Percentiles rank a stretch among this genome's conserved stretches.
These are phyloP conservation scores for Stenogyne calaminthoides DNA, from an alignment of 305 asterid genomes.

Conservation along the genomic window DNA sequence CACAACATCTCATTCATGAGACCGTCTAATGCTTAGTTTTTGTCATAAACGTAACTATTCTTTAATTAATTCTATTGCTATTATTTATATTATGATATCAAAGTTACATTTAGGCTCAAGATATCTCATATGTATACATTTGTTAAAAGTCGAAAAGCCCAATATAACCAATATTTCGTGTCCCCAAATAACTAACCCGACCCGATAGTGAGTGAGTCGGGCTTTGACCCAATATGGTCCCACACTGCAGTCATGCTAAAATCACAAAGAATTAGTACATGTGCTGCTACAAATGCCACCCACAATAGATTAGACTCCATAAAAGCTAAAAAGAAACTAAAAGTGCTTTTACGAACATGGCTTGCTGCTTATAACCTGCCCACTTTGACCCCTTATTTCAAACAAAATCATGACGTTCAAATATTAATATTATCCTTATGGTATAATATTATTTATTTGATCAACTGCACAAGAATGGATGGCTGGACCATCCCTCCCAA, in stretches of 20 bases:
- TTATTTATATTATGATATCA: too few relatives aligned
- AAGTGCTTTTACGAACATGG: slow-evolving; percentile 43
- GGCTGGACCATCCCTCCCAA: slow-evolving; percentile 8
- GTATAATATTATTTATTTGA: neutral
- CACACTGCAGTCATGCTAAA: neutral
- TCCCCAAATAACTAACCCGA: neutral
- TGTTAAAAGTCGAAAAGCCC: too few relatives aligned
- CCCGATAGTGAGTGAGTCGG: neutral
- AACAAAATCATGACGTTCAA: slow-evolving; percentile 42
- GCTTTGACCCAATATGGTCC: neutral
- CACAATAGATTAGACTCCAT: slow-evolving; percentile 3
- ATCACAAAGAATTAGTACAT: neutral
- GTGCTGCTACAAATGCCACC: neutral
- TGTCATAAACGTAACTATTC: too few relatives aligned
- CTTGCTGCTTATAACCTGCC: slow-evolving; percentile 28
- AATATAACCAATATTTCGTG: neutral
- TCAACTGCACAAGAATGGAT: slow-evolving; percentile 3
- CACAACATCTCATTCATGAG: too few relatives aligned
- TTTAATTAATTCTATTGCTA: too few relatives aligned
- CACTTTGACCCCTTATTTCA: slow-evolving; percentile 22
- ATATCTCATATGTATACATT: too few relatives aligned
- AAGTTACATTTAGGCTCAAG: too few relatives aligned
- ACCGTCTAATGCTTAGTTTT: too few relatives aligned
- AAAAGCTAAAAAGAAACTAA: slow-evolving; percentile 17
- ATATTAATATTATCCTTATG: neutral